A percentile compares a stretch with the other conserved stretches of the same genome.
Conservation (phyloP, 805 yeast genomes). For the Zygotorulaspora chibaensis region DNA sequence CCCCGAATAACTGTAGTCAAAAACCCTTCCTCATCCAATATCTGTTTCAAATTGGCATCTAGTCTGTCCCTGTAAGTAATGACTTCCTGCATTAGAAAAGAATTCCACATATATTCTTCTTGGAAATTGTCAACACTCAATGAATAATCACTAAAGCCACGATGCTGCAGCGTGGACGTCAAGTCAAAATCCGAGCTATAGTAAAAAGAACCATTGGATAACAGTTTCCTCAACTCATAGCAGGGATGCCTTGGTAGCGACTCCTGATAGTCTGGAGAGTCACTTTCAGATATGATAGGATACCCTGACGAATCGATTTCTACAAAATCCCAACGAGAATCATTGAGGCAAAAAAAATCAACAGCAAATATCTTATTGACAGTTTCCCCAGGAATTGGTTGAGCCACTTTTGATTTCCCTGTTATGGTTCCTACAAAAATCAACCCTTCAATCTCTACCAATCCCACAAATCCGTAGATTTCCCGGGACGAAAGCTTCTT, state of each 20-base stretch:
- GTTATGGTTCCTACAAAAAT: slow-evolving; percentile 77
- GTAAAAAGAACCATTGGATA: slow-evolving; percentile 86
- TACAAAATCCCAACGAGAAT: slow-evolving; percentile 73
- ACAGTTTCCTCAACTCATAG: slow-evolving; percentile 65
- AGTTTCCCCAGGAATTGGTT: slow-evolving; percentile 73
- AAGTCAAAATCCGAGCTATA: slow-evolving; percentile 89
- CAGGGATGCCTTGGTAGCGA: slow-evolving; percentile 70
- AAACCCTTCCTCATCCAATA: slow-evolving; percentile 72
- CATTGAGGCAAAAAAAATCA: slow-evolving; percentile 75
- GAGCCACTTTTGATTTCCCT: slow-evolving; percentile 71
- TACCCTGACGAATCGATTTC: slow-evolving; percentile 66
- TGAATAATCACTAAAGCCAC: slow-evolving; percentile 53
- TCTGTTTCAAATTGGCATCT: slow-evolving; percentile 52
- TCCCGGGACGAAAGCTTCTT: slow-evolving; percentile 43
- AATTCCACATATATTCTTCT: slow-evolving; percentile 95
- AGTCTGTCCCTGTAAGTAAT: slow-evolving; percentile 68
- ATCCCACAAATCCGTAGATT: slow-evolving; percentile 71
- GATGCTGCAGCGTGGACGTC: slow-evolving; percentile 76
- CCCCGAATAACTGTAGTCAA: slow-evolving; percentile 92
- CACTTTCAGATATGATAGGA: slow-evolving; percentile 47
- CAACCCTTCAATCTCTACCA: slow-evolving; percentile 64
- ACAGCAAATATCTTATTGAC: slow-evolving; percentile 79
- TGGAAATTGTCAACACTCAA: slow-evolving; percentile 58
- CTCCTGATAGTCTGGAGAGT: slow-evolving; percentile 24
- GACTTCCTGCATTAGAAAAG: slow-evolving; percentile 81